Evolutionary conservation across 176 grass and related monocot species (phyloP).

Genomic region (Pontederia crassipes): DNA sequence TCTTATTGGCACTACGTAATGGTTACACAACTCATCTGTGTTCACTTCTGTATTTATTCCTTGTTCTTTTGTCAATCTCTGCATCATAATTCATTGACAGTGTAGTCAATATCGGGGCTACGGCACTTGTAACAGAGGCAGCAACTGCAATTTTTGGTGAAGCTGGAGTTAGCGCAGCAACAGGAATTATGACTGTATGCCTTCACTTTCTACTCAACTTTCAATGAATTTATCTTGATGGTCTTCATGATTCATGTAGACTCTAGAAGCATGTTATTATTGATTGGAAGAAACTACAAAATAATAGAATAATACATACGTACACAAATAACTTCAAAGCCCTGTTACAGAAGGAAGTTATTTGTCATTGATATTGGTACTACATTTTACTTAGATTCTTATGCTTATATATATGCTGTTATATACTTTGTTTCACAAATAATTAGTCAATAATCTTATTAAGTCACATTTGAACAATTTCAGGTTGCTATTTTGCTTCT

Average conservation of each 20-base stretch:
- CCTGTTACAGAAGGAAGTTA: too few species aligned
- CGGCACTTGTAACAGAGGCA: slow-evolving; percentile 90
- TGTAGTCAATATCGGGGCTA: slow-evolving; percentile 96
- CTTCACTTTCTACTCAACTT: slow-evolving; percentile 6
- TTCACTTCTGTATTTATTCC: not conserved
- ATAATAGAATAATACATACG: too few species aligned
- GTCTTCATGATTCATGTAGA: too few species aligned
- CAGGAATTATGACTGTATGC: slow-evolving; percentile 96
- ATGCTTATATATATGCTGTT: too few species aligned
- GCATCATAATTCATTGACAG: slow-evolving; percentile 35
- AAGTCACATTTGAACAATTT: slow-evolving; percentile 8
- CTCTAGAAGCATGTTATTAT: too few species aligned
- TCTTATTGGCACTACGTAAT: slow-evolving; percentile 99
- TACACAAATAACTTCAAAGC: too few species aligned
- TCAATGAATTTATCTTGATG: slow-evolving; percentile 2
- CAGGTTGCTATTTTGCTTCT: slow-evolving; percentile 94
- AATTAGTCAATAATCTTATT: too few species aligned
- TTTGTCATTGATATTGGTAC: too few species aligned
- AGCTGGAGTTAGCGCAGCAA: slow-evolving; percentile 91
- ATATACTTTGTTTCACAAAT: too few species aligned
- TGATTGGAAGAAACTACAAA: too few species aligned
- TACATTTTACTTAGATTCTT: too few species aligned
- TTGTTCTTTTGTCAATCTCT: slow-evolving; percentile 9
- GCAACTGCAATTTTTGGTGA: slow-evolving; percentile 98
- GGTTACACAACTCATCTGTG: not conserved